Percentiles rank a stretch among this genome's conserved stretches.
These are phyloP conservation scores for Diutina scorzettiae DNA, from an alignment of 1,139 yeast genomes.

Conservation along the genomic window DNA sequence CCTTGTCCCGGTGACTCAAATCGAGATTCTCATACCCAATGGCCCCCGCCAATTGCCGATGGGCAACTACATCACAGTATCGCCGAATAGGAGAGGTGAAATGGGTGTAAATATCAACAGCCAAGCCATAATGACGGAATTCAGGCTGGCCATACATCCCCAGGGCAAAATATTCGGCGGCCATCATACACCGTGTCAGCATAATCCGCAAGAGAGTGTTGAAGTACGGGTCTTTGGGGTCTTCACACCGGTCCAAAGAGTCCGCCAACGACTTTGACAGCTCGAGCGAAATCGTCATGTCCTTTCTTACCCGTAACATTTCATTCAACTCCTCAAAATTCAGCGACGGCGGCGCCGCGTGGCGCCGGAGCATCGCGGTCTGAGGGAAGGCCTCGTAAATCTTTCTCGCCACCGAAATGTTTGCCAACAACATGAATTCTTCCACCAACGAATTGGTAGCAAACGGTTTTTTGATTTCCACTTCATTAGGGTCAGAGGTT, in stretches of 20 bases:
- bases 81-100: conserved; percentile 98
- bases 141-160: conserved; percentile 93
- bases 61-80: conserved; percentile 95
- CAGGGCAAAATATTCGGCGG: conserved; percentile 93
- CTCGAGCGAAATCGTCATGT: conserved; percentile 67
- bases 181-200: conserved; percentile 99
- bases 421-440: conserved; percentile 96
- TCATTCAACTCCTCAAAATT: conserved; percentile 85
- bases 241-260: conserved; percentile 80
- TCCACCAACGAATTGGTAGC: conserved; percentile 95
- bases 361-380: conserved; percentile 96
- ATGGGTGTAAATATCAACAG: conserved; percentile 95
- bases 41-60: conserved; percentile 94
- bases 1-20: conserved; percentile 74
- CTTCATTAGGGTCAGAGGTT: conserved; percentile 93
- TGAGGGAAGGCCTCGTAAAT: conserved; percentile 92
- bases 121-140: conserved; percentile 92
- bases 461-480: conserved; percentile 74
- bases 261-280: conserved; percentile 90
- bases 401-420: conserved; percentile 88
- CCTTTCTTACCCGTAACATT: conserved; percentile 76
- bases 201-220: conserved; percentile 88
- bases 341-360: conserved; percentile 90
- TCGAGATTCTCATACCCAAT: conserved; percentile 85
- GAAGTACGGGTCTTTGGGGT: conserved; percentile 76